Base-by-base conservation (phyloP, 192 early-diverging fungal species). In the Coemansia sp. region DNA sequence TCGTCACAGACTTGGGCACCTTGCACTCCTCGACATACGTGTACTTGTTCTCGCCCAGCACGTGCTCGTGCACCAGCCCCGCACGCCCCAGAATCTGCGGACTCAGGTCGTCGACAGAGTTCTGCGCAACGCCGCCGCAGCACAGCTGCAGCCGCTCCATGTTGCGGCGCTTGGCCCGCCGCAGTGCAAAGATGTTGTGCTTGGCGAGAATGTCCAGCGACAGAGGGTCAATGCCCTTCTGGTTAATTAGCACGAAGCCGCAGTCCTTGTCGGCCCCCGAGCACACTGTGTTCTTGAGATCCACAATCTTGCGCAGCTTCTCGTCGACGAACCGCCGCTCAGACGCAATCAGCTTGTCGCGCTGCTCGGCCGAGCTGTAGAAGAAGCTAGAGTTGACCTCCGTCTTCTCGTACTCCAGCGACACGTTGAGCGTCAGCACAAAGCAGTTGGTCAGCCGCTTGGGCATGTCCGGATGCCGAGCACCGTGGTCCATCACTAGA, bases 341-440 rank as follows among this genome's bases (percentile, higher is more conserved):
- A 9, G 93, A 96, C 77, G 96, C 94, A 48, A 99, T 93, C 51
- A 99, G 83, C 81, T 95, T 96, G 66, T 97, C 95, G 62, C 97
- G 93, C 78, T 99, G 95, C 58, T 99, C 97, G 18, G 97, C 91
- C 48, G 88, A 90, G 62, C 89, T 92, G 81, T 99, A 99, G 79
- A 96, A 99, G 84, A 99, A 99, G 39, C 93, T 87, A 59, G 95
- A 98, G 85, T 99, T 99, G 83, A 99, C 86, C 71, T 99, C 97
- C 57, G 81, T 96, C 84, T 99, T 99, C 78, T 99, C 97, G 75
- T 99, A 99, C 80, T 99, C 97, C 45, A 99, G 81, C 38, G 93
- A 94, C 40, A 97, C 95, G 78, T 99, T 99, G 48, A 97, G 82
- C 17, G 95, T 98, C 55, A 99, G 80, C 22, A 99, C 78, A 67